These are phyloP conservation scores for Clarireedia homoeocarpa DNA, from an alignment of 2,329 filamentous ascomycete genomes.

Conservation along the genomic window DNA sequence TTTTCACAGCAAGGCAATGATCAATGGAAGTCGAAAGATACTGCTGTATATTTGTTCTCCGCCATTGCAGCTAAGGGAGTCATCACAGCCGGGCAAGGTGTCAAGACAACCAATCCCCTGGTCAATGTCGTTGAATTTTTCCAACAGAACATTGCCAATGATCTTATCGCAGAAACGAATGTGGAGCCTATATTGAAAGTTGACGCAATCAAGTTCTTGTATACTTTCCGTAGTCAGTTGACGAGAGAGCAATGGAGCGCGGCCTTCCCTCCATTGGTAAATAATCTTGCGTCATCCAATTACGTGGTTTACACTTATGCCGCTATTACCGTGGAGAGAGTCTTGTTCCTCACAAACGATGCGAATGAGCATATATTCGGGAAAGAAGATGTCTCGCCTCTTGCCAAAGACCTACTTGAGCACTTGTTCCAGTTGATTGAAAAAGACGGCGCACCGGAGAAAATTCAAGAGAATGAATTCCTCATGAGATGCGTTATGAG, in stretches of 20 bases:
- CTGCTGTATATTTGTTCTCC: slow-evolving; percentile 92
- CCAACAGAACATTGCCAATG: slow-evolving; percentile 82
- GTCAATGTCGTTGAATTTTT: slow-evolving; percentile 94
- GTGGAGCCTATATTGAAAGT: slow-evolving; percentile 87
- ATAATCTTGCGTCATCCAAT: slow-evolving; percentile 81
- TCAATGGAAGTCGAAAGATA: slow-evolving; percentile 97
- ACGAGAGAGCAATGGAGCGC: slow-evolving; percentile 87
- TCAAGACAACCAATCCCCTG: slow-evolving; percentile 79
- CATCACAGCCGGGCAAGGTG: slow-evolving; percentile 79
- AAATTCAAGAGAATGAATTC: slow-evolving; percentile 98
- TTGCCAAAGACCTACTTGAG: slow-evolving; percentile 77
- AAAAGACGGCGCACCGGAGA: slow-evolving; percentile 74
- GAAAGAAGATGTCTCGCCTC: slow-evolving; percentile 67
- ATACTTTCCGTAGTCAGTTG: slow-evolving; percentile 92
- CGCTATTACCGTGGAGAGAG: slow-evolving; percentile 90
- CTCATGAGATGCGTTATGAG: slow-evolving; percentile 98
- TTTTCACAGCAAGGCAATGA: slow-evolving; percentile 58
- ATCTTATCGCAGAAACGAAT: slow-evolving; percentile 63
- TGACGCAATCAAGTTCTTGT: slow-evolving; percentile 95
- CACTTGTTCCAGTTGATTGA: slow-evolving; percentile 91
- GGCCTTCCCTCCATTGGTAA: slow-evolving; percentile 82
- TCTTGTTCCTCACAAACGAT: slow-evolving; percentile 74
- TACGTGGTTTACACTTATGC: slow-evolving; percentile 98
- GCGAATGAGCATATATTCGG: slow-evolving; percentile 72
- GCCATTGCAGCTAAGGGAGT: slow-evolving; percentile 89